Base-by-base conservation (phyloP, 1,284 basidiomycete genomes). In the Quambalaria eucalypti region DNA sequence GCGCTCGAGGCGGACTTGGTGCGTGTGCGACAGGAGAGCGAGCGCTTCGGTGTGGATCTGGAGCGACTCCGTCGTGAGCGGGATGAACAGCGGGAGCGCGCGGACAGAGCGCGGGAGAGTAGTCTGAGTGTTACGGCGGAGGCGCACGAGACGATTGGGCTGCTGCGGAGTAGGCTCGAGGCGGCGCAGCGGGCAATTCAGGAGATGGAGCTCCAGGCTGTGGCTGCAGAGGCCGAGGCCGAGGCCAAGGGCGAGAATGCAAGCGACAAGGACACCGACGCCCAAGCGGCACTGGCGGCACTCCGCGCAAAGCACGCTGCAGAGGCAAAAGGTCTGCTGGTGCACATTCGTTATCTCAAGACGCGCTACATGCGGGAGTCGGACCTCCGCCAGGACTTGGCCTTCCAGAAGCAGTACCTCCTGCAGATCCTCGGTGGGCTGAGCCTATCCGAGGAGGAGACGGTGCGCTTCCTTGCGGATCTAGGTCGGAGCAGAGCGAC, bases 291-390 rank as follows among this genome's bases (percentile, higher is more conserved):
- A 19, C 4, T 51, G 12, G 48, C 55, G 1, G 51, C 54, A 5
- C 50, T 60, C 19, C 54, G 53, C 38, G 55, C n/a, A 2, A 83
- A 84, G 70, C 88, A 92, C 74, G 87, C 85, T 56, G 82, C 83
- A 59, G 89, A 92, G 76, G 87, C 86, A 78, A 90, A 90, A 72
- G 90, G 89, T 12, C 78, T 92, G 21, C 82, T 92, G 55, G 82
- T 88, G 2, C 87, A 95, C 74, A 91, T 96, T 61, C 82, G 82
- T 48, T 96, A 96, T 77, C 81, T 97, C 61, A 93, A 97, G 76
- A 86, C 87, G 48, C 90, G 90, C 72, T 92, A 87, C 76, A 86
- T 83, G 1, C 82, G 93, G 30, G 93, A 98, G 77, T 83, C 85
- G 23, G 81, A 82, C 1, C 83, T 93, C 77, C 82, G 92, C n/a